A percentile compares a stretch with the other conserved stretches of the same genome.
Conservation (phyloP, 2,329 filamentous ascomycete species). For the Aspergillus latus region DNA sequence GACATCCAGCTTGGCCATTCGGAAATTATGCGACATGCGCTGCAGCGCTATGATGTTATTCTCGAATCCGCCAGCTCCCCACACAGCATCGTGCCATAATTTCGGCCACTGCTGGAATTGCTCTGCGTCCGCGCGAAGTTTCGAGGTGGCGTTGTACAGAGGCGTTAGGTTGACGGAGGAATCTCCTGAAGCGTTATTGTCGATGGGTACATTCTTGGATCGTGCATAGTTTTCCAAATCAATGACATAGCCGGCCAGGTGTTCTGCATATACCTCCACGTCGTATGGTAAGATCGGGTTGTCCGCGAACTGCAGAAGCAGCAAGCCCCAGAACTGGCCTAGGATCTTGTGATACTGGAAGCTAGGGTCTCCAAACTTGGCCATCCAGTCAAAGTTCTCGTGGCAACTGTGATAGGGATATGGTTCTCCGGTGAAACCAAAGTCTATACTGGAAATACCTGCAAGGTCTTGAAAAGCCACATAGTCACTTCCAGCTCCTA, state of each 20-base stretch:
- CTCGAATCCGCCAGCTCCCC: slow-evolving; percentile 74
- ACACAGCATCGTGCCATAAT: slow-evolving; percentile 71
- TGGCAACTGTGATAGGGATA: slow-evolving; percentile 81
- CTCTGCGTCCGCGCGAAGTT: slow-evolving; percentile 60
- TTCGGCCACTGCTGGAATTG: slow-evolving; percentile 75
- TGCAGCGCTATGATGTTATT: slow-evolving; percentile 64
- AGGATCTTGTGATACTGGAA: slow-evolving; percentile 79
- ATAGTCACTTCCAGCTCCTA: slow-evolving; percentile 78
- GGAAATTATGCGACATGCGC: slow-evolving; percentile 74
- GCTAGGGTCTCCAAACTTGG: slow-evolving; percentile 73
- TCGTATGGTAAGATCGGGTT: slow-evolving; percentile 80
- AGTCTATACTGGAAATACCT: slow-evolving; percentile 82
- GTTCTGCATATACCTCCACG: slow-evolving; percentile 68
- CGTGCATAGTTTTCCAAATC: slow-evolving; percentile 67
- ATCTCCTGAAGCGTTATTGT: slow-evolving; percentile 11
- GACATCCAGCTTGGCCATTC: slow-evolving; percentile 79
- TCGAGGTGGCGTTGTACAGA: slow-evolving; percentile 62
- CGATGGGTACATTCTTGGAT: slow-evolving; percentile 48
- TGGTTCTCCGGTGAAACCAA: slow-evolving; percentile 68
- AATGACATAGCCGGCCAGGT: slow-evolving; percentile 64
- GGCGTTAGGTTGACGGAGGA: slow-evolving; percentile 55
- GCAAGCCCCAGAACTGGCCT: slow-evolving; percentile 73
- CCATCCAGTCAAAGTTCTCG: slow-evolving; percentile 86
- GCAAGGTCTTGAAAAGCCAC: slow-evolving; percentile 89
- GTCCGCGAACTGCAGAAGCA: slow-evolving; percentile 84